Base-by-base conservation (phyloP, 73 alveolate species). In the Paramecium primaurelia region DNA sequence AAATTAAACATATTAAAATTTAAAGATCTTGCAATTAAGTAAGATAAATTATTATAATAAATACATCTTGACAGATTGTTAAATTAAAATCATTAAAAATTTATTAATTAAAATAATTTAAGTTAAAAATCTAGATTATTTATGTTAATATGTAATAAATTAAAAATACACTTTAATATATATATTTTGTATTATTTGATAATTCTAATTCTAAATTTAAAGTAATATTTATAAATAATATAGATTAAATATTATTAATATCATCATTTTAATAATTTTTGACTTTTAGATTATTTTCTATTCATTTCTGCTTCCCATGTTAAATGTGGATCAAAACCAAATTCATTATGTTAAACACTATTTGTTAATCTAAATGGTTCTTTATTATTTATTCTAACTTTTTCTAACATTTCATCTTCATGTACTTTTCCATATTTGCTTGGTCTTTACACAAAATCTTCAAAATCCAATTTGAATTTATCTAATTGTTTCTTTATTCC, bases 241-340 rank as follows among this genome's bases (percentile, higher is more conserved):
- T 54, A 54, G 69, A 54, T 54, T 54, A 54, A 54, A 18, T 54
- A 54, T 18, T 18, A 18, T 54, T 16, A 14, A 49, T 49, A 54
- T 54, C 3, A 18, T 54, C 69, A 54, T 54, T 54, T 54, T 20
- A 6, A 20, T 18, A 54, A 54, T 54, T n/a, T 54, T 54, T 54
- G 20, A 18, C 16, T 54, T 4, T 2, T 54, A 54, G 36, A 64
- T 64, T 28, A 10, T 64, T 34, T 64, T 64, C 84, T 64, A 6
- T 80, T 80, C 91, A 80, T 80, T 80, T 80, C 91, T 38, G 91
- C 91, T 36, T 80, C 91, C 91, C 91, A 80, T 14, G 91, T 80
- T 6, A 80, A 73, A 80, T 80, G 91, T n/a, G 71, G 91, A 49
- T 80, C 91, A 80, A 80, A 80, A 14, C 36, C 91, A 80, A 80